These are phyloP conservation scores for Uncinocarpus reesii DNA, from an alignment of 2,329 filamentous ascomycete species.

Conservation along the genomic window DNA sequence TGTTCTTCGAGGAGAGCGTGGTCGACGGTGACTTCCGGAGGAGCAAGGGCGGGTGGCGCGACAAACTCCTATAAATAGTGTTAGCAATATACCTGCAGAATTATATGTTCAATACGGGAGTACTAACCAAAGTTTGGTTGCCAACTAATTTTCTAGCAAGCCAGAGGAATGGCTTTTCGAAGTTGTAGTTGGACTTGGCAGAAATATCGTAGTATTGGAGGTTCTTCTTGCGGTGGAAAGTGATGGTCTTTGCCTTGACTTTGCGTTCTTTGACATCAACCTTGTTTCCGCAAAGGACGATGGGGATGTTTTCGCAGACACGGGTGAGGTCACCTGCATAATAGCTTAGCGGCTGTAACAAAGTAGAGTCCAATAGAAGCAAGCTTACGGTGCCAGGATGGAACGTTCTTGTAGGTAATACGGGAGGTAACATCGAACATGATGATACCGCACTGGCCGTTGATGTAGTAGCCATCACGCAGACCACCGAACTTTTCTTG, in stretches of 20 bases:
- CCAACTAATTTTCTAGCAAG: conserved; percentile 95
- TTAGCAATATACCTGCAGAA: conserved; percentile 15
- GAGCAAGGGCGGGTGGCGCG: conserved; percentile 85
- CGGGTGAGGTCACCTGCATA: conserved; percentile 80
- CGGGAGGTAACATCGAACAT: conserved; percentile 99
- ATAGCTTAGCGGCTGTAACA: conserved; percentile 13
- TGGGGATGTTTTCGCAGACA: conserved; percentile 98
- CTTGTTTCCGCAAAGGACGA: conserved; percentile 96
- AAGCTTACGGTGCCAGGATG: conserved; percentile 93
- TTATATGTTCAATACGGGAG: background rate
- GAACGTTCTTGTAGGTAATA: conserved; percentile 93
- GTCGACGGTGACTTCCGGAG: conserved; percentile 85
- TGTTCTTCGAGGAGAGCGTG: conserved; percentile 70
- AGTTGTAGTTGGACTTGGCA: conserved; percentile 94
- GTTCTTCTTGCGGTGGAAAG: conserved; percentile 99
- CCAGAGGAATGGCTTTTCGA: conserved; percentile 98
- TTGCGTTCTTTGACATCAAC: conserved; percentile 99
- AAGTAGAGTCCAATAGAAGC: conserved; percentile 34
- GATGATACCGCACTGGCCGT: conserved; percentile 97
- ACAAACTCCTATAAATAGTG: conserved; percentile 68
- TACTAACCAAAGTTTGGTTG: conserved; percentile 69
- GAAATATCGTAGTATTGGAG: conserved; percentile 99
- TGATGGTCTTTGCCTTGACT: conserved; percentile 99
- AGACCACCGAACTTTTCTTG: conserved; percentile 99
- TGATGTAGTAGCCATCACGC: conserved; percentile 98